Evolutionary conservation across 306 rosid species (phyloP).

Genomic region (Purshia tridentata): DNA sequence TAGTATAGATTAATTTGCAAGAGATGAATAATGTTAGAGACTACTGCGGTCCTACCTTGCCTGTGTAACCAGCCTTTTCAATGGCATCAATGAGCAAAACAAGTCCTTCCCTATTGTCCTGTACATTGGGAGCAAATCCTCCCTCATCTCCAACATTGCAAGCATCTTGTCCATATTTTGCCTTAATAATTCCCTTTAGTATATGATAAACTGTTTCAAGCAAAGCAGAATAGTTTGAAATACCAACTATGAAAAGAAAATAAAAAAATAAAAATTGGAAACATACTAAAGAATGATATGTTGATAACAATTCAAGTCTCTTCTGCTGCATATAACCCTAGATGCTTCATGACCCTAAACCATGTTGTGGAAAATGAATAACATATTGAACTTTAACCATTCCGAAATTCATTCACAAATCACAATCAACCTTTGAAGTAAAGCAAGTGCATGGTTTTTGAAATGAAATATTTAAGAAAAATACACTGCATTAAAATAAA

Average conservation of each 20-base stretch:
- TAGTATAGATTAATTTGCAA: constrained; percentile 15
- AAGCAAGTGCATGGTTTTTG: not conserved
- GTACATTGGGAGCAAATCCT: constrained; percentile 98
- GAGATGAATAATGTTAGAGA: not conserved
- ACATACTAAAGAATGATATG: not conserved
- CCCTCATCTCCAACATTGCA: constrained; percentile 99
- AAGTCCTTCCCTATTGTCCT: constrained; percentile 93
- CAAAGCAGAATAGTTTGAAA: not conserved
- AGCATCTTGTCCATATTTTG: constrained; percentile 98
- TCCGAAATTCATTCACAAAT: not conserved
- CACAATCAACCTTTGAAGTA: not conserved
- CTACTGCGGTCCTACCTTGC: constrained; percentile 55
- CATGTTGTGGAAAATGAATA: not conserved
- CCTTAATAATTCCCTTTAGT: constrained; percentile 91
- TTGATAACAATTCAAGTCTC: not conserved
- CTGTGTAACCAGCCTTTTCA: constrained; percentile 96
- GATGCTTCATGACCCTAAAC: not conserved
- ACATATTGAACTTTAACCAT: not conserved
- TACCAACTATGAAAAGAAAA: not conserved
- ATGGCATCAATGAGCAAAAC: constrained; percentile 93
- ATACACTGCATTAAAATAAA: not conserved
- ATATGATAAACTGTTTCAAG: constrained; percentile 69
- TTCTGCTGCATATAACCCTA: constrained; percentile 9
- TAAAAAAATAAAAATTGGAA: not conserved
- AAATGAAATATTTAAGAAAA: not conserved